Evolutionary conservation across 805 yeast species (phyloP), one percentile per base, ranked within the genome.

Genomic region (Kazachstania kunashirensis): DNA sequence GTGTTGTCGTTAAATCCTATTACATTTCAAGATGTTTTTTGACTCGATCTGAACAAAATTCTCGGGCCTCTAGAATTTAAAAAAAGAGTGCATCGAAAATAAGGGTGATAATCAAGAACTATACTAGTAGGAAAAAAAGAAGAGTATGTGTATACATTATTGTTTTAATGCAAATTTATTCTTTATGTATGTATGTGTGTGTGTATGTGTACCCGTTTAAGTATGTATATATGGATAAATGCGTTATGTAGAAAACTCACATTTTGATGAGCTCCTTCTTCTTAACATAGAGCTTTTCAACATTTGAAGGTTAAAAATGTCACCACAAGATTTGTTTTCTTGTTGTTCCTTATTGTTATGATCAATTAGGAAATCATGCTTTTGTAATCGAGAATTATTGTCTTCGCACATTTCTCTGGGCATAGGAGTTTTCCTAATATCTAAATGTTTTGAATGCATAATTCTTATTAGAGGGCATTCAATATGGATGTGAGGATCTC

Each of bases 201-300:
- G n/a, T n/a, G n/a, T n/a, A n/a, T n/a, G n/a, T n/a, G n/a, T n/a
- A n/a, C n/a, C n/a, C n/a, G n/a, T n/a, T n/a, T n/a, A n/a, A n/a
- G n/a, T n/a, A n/a, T n/a, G n/a, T n/a, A n/a, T n/a, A n/a, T n/a
- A n/a, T n/a, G n/a, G n/a, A n/a, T n/a, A n/a, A n/a, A n/a, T n/a
- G n/a, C n/a, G n/a, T 13, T 32, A 24, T 14, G 14, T 30, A 12
- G 37, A 29, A 9, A 11, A 20, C 12, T 24, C 16, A 23, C 38
- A 32, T 31, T 43, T 42, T 2, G 48, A 25, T 8, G 33, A 37
- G 27, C 38, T 46, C 29, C 59, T 45, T 34, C 57, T 51, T 34
- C 45, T 47, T 29, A 53, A 38, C 53, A 53, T 47, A n/a, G 56
- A 44, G 23, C 59, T 53, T 31, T 49, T 43, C 16, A 46, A 25